A percentile compares a stretch with the other conserved stretches of the same genome.
These are phyloP conservation scores for Ustilago xerochloae DNA, from an alignment of 1,284 basidiomycete species.

Conservation along the genomic window DNA sequence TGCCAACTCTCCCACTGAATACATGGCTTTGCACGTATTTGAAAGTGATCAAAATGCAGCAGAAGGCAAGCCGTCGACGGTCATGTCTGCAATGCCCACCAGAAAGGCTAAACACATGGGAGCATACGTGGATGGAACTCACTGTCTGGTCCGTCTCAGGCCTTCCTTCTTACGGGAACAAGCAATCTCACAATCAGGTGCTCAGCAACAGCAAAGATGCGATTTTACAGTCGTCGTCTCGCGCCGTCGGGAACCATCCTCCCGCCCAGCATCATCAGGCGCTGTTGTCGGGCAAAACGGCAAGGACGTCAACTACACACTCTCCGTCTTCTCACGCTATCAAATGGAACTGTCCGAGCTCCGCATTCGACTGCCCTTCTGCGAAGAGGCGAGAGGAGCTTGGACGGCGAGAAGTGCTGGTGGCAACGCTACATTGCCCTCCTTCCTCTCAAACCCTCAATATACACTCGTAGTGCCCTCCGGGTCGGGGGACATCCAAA, in stretches of 20 bases:
- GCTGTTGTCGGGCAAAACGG: background rate
- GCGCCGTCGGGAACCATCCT: slow-evolving; percentile 50
- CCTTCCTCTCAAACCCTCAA: slow-evolving; percentile 91
- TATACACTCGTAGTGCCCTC: slow-evolving; percentile 73
- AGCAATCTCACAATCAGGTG: background rate
- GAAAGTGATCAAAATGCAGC: slow-evolving; percentile 53
- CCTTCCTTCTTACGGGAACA: slow-evolving; percentile 1
- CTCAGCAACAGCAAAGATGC: slow-evolving; percentile 1
- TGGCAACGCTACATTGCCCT: slow-evolving; percentile 81
- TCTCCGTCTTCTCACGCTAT: slow-evolving; percentile 71
- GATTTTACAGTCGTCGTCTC: slow-evolving; percentile 57
- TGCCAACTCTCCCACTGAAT: slow-evolving; percentile 71
- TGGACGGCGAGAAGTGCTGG: slow-evolving; percentile 82
- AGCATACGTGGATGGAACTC: slow-evolving; percentile 81
- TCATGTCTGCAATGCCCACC: background rate
- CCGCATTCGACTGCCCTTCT: slow-evolving; percentile 33
- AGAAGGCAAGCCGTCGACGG: background rate
- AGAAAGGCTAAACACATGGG: slow-evolving; percentile 67
- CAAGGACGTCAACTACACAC: slow-evolving; percentile 71
- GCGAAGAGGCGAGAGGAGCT: slow-evolving; percentile 33
- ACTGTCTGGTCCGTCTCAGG: slow-evolving; percentile 74
- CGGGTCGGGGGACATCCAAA: slow-evolving; percentile 23
- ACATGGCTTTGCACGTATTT: slow-evolving; percentile 77
- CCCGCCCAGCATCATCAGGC: background rate
- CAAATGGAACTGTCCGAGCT: slow-evolving; percentile 34